phyloP scores from a whole-genome alignment of 2,329 filamentous ascomycete species.

The Fusarium subglutinans region DNA sequence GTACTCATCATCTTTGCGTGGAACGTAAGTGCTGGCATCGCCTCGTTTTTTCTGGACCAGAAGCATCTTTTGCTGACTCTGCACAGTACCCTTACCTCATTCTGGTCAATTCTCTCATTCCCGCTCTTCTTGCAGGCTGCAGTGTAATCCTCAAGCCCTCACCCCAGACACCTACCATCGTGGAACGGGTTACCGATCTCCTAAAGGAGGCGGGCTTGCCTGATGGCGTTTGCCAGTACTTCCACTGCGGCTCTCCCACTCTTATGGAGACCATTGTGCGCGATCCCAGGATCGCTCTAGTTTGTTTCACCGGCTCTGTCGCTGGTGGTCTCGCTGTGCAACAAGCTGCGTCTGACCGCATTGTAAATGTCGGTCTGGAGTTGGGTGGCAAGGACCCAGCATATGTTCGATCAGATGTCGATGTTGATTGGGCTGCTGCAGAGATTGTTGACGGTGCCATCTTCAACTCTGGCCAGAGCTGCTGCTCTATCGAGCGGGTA shows the following conservation, averaged over 20 bases:
- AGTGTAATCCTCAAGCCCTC: slow-evolving; percentile 94
- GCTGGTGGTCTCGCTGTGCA: slow-evolving; percentile 88
- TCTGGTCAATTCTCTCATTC: slow-evolving; percentile 90
- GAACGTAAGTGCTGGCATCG: slow-evolving; percentile 73
- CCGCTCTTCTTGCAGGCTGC: slow-evolving; percentile 90
- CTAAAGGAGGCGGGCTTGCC: slow-evolving; percentile 86
- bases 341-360: slow-evolving; percentile 81
- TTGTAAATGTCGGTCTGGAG: slow-evolving; percentile 88
- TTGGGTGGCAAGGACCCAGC: slow-evolving; percentile 95
- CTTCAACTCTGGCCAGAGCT: slow-evolving; percentile 99
- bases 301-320: slow-evolving; percentile 95
- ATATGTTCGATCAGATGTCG: slow-evolving; percentile 86
- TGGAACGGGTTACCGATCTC: slow-evolving; percentile 80
- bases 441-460: slow-evolving; percentile 96
- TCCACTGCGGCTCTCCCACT: slow-evolving; percentile 84
- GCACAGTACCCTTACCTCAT: slow-evolving; percentile 91
- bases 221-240: slow-evolving; percentile 85
- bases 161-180: slow-evolving; percentile 92
- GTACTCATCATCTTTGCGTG: slow-evolving; percentile 92
- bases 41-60: neutral
- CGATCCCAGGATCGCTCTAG: slow-evolving; percentile 77
- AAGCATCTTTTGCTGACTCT: slow-evolving; percentile 4
- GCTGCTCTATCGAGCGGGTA: slow-evolving; percentile 90
- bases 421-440: slow-evolving; percentile 88
- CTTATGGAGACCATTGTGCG: slow-evolving; percentile 82